Base-by-base conservation (phyloP, 176 grass and related monocot genomes). In the Areca catechu region DNA sequence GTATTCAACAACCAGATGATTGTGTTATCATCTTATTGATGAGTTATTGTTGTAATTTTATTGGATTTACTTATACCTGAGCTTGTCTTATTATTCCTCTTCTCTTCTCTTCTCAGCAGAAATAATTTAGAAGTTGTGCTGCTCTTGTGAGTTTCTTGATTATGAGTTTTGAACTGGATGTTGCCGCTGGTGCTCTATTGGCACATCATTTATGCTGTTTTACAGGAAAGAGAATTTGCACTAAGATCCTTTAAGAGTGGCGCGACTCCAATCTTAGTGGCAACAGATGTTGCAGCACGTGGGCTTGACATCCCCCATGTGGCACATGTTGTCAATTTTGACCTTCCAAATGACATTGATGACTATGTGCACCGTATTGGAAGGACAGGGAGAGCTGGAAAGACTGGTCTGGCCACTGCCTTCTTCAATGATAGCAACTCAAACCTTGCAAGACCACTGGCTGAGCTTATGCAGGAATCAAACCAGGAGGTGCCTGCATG, bases 231-330 rank as follows among this genome's bases (percentile, higher is more conserved):
- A 65, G 90, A 95, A 51, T 66, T 67, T 24, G 90, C 90, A 0
- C 71, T 95, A 19, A 71, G 82, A 61, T 80, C 90, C 55, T 95
- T 95, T 66, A 95, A 95, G 72, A 95, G 76, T 25, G 90, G 90
- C 20, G 63, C 61, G 65, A 85, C 90, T 62, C 85, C 85, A 15
- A 86, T 95, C 53, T 73, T 95, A 14, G 85, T 95, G 64, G 88
- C 88, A 30, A 92, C 88, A n/a, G 90, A 95, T 63, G 90, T 95
- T 20, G 90, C 90, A 50, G 90, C 90, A 5, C 90, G 90, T 70
- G 90, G 90, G 21, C 76, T 95, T 34, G 90, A 95, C 70, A 95
- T 95, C 50, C 90, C 90, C 19, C 76, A 95, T 72, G 90, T 95
- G 54, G 64, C 90, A 5, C 90, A 95, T 21, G 90, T 95, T 20